Base-by-base conservation (phyloP, 2,329 filamentous ascomycete genomes). In the Aspergillus jensenii region DNA sequence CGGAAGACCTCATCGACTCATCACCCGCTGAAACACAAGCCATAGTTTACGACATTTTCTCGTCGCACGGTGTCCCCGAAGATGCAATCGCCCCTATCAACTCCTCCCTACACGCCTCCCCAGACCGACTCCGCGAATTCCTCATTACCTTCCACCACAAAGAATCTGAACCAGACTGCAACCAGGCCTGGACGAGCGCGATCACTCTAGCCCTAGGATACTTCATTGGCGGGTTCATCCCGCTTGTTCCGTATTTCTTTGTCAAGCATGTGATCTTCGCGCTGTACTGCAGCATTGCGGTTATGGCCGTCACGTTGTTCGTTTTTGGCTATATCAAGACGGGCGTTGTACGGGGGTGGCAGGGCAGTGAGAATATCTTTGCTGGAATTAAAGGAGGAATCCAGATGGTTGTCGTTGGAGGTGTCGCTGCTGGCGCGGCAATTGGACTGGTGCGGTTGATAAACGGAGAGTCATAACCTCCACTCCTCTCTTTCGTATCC, bases 141-240 rank as follows among this genome's bases (percentile, higher is more conserved):
- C 67, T 82, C 39, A 72, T 82, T 61, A 69, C 73, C 23, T 82
- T 82, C 59, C 73, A 82, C 60, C 77, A 81, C 62, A 74, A 78
- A 49, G 73, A 80, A 41, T 65, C 74, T 2, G 72, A 75, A 57
- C 78, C 78, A 2, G 74, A 78, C 44, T 75, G 74, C 50, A 76
- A 78, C 49, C 74, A 77, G 57, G 78, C 79, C 11, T 79, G 75
- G 67, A 75, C 74, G 45, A 87, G 84, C 0, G 88, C 86, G 2
- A 62, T 86, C 25, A 90, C 86, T 8, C 88, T 91, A 66, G 85
- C 87, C 0, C 67, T 86, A 15, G 87, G 87, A 37, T 91, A 91
- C 70, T 86, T 90, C 52, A 71, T 90, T 21, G 88, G 88, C 19
- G 88, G 88, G 0, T 78, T 90, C 54, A 82, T 90, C n/a, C 88